A percentile compares a stretch with the other conserved stretches of the same genome.
These are phyloP conservation scores for Primulina eburnea DNA, from an alignment of 257 asterid genomes.

Conservation along the genomic window DNA sequence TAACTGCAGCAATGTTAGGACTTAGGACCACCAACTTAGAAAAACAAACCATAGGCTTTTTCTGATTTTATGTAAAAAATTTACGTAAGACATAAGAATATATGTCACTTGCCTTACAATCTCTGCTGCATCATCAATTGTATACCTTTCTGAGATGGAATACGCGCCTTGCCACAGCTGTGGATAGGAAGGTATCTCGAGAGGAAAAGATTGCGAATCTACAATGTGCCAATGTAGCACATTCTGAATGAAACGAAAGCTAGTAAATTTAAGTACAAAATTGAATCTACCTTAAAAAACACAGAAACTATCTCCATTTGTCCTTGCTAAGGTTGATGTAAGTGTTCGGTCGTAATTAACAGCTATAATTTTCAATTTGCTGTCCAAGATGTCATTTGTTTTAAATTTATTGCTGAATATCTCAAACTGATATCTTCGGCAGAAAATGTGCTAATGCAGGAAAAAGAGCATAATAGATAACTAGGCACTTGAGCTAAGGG, in stretches of 20 bases:
- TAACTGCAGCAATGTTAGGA: slow-evolving; percentile 49
- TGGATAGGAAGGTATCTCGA: slow-evolving; percentile 84
- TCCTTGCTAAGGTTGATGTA: not conserved
- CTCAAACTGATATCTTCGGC: no score
- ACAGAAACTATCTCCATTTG: not conserved
- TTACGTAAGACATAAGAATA: slow-evolving; percentile 4
- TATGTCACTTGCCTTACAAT: slow-evolving; percentile 63
- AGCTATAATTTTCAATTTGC: no score
- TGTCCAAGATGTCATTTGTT: no score
- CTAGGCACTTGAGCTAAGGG: not conserved
- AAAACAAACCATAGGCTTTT: not conserved
- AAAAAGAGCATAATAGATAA: not conserved
- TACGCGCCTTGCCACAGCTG: slow-evolving; percentile 87
- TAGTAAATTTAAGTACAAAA: not conserved
- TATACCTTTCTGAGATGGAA: slow-evolving; percentile 61
- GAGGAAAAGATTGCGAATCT: slow-evolving; percentile 91
- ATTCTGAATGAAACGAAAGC: slow-evolving; percentile 43
- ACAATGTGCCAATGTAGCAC: slow-evolving; percentile 99
- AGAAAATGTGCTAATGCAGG: not conserved
- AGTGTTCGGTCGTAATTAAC: not conserved
- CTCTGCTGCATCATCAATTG: slow-evolving; percentile 71
- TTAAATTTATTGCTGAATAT: no score
- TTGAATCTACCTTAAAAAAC: not conserved
- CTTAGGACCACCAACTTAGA: slow-evolving; percentile 1
- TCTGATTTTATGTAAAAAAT: not conserved